These are phyloP conservation scores for Glomus cerebriforme DNA, from an alignment of 192 early-diverging fungal species.

Conservation along the genomic window DNA sequence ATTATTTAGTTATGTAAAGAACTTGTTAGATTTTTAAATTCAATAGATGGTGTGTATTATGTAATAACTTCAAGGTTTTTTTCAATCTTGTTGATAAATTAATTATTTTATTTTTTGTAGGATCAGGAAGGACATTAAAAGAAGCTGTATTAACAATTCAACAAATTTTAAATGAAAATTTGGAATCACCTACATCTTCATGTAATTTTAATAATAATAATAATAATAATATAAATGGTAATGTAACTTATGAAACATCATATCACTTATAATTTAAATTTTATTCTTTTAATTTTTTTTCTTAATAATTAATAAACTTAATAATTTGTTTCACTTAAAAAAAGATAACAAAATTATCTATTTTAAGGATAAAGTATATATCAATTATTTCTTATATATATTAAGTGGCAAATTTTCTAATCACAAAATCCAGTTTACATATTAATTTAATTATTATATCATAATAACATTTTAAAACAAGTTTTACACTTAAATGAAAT, in stretches of 20 bases:
- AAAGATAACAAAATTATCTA: too few relatives aligned
- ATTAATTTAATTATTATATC: too few relatives aligned
- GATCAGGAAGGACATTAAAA: constrained; percentile 23
- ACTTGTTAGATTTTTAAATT: constrained; percentile 74
- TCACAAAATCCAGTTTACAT: too few relatives aligned
- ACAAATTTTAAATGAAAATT: not conserved
- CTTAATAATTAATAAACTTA: too few relatives aligned
- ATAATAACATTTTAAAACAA: too few relatives aligned
- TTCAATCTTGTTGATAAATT: not conserved
- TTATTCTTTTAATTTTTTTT: not conserved
- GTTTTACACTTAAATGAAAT: too few relatives aligned
- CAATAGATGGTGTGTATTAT: constrained; percentile 66
- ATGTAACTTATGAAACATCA: not conserved
- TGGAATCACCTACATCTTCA: not conserved
- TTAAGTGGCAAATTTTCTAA: too few relatives aligned
- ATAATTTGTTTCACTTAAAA: too few relatives aligned
- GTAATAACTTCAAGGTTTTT: not conserved
- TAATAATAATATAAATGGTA: not conserved
- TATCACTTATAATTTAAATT: not conserved
- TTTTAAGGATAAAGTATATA: too few relatives aligned
- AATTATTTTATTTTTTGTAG: not conserved
- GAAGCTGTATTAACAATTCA: constrained; percentile 25
- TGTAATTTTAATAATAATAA: not conserved
- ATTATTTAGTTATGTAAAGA: constrained; percentile 66
- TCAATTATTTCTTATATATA: too few relatives aligned